Base-by-base conservation (phyloP, 257 asterid genomes). In the Knoxia roxburghii region DNA sequence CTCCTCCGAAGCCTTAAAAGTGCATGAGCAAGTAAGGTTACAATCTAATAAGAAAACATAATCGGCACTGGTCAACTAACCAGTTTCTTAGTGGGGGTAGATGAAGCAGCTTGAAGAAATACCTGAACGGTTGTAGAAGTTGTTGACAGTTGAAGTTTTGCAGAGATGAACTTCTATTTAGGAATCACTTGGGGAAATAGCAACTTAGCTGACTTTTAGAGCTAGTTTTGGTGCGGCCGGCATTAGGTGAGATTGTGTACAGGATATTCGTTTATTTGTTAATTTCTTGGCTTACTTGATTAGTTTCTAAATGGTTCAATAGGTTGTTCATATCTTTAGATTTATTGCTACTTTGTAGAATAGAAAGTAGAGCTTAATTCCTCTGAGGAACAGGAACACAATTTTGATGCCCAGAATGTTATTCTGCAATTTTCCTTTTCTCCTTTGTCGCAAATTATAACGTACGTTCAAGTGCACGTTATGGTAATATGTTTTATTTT, bases 1-100 rank as follows among this genome's bases (percentile, higher is more conserved):
- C 73, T 80, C 95, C 0, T 78, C 84, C 0, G 95, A 90, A 68
- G 92, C 91, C 70, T 68, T 90, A 60, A 83, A 80, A 74, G 90
- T 91, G 14, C 96, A 94, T 17, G 87, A 90, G 67, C 92, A 85
- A 69, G 91, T 94, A 45, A 76, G 99, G 80, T 65, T 87, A 69
- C 78, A 80, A 67, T 75, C 23, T 43, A 74, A 81, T 55, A 65
- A 57, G 68, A 67, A 59, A 68, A 60, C 75, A 66, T 73, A 32
- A 27, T 77, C 76, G 72, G 53, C 39, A 37, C 43, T 15, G n/a
- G n/a, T n/a, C n/a, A n/a, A 23, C 21, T 37, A 20, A 15, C 29
- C 33, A 45, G 62, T 20, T 35, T 66, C 32, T 14, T n/a, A n/a
- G 20, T 4, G 9, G 62, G 18, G 32, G 10, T 41, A 43, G 53